These are phyloP conservation scores for Rhizophora mangle DNA, from an alignment of 345 rosid species.

Conservation along the genomic window DNA sequence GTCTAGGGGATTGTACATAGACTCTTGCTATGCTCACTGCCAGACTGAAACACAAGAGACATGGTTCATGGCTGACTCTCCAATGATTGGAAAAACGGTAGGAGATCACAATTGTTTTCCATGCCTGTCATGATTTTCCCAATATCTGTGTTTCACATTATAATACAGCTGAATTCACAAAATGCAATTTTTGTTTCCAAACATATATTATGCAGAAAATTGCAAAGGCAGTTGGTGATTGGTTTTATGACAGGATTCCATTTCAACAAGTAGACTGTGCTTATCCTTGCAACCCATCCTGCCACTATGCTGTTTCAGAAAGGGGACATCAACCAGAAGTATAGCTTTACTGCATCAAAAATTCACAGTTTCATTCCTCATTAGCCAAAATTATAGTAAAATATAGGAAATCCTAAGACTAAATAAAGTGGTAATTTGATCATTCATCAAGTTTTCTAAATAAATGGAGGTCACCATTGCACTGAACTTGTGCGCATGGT, in stretches of 20 bases:
- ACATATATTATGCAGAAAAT: conserved; percentile 48
- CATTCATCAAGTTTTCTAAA: conserved; percentile 43
- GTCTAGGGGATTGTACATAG: conserved; percentile 75
- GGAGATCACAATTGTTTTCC: neutral
- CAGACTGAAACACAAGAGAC: conserved; percentile 79
- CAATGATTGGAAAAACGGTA: conserved; percentile 54
- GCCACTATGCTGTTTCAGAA: conserved; percentile 53
- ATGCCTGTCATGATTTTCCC: neutral
- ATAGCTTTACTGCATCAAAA: conserved; percentile 25
- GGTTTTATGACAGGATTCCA: conserved; percentile 65
- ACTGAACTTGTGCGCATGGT: conserved; percentile 42
- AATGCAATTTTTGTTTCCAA: neutral
- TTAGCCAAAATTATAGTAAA: conserved; percentile 4
- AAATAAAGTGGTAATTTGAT: conserved; percentile 1
- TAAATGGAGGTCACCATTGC: conserved; percentile 42
- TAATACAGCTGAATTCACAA: neutral
- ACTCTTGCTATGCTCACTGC: conserved; percentile 84
- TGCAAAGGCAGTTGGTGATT: conserved; percentile 87
- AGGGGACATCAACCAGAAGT: conserved; percentile 30
- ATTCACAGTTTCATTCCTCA: neutral
- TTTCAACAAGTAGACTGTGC: conserved; percentile 85
- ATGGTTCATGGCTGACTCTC: conserved; percentile 73
- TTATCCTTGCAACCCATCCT: conserved; percentile 94
- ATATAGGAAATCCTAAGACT: neutral
- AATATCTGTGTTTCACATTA: neutral